phyloP scores from a whole-genome alignment of 2,329 filamentous ascomycete genomes.

The Penicillium sp. region DNA sequence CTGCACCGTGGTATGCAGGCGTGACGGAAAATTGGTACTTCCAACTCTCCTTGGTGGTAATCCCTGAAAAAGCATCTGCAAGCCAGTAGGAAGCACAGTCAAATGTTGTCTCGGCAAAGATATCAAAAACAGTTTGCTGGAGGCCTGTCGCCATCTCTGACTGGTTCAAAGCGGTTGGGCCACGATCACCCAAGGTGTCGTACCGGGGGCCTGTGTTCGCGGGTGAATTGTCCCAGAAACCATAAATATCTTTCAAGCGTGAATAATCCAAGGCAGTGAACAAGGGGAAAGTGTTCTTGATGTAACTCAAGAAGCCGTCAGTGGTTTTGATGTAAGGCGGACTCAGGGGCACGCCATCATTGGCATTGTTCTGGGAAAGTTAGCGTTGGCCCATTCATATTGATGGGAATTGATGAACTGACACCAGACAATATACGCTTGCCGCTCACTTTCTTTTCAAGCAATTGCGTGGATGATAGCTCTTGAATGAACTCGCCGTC shows the following conservation, averaged over 20 bases:
- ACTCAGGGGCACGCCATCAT: slow-evolving; percentile 52
- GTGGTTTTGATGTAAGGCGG: slow-evolving; percentile 47
- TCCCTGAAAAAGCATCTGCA: slow-evolving; percentile 46
- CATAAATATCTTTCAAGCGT: slow-evolving; percentile 37
- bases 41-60: slow-evolving; percentile 36
- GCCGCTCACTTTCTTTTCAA: slow-evolving; percentile 40
- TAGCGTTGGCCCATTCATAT: neutral
- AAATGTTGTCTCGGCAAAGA: slow-evolving; percentile 58
- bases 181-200: slow-evolving; percentile 39
- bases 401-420: neutral
- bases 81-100: slow-evolving; percentile 60
- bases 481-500: slow-evolving; percentile 43
- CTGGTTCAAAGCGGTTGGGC: slow-evolving; percentile 52
- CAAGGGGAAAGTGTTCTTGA: slow-evolving; percentile 43
- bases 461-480: slow-evolving; percentile 40
- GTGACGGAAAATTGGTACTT: slow-evolving; percentile 64
- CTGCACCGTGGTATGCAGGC: slow-evolving; percentile 64
- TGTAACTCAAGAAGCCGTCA: slow-evolving; percentile 40
- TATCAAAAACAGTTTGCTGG: slow-evolving; percentile 54
- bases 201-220: slow-evolving; percentile 28
- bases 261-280: slow-evolving; percentile 28
- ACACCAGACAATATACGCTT: slow-evolving; percentile 35
- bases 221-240: slow-evolving; percentile 29
- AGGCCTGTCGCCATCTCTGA: slow-evolving; percentile 51
- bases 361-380: slow-evolving; percentile 45